Evolutionary conservation across 108 stramenopile species (phyloP).

Genomic region (Stephanodiscus triporus): DNA sequence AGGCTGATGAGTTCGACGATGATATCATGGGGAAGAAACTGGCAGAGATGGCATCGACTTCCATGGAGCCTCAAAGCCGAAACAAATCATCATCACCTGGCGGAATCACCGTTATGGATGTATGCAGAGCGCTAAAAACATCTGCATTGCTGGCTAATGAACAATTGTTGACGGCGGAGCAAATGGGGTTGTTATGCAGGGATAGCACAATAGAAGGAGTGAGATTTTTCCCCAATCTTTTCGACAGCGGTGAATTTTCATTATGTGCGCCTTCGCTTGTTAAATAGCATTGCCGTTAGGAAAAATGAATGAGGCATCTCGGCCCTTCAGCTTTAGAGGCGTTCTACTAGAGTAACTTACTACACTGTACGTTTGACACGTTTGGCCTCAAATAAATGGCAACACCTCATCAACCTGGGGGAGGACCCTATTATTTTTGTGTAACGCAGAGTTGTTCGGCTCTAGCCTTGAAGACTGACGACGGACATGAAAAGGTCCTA

Average conservation of each 20-base stretch:
- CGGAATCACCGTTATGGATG: slow-evolving; percentile 68
- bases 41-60: slow-evolving; percentile 43
- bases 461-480: no score
- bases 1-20: slow-evolving; percentile 71
- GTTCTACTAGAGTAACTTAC: no score
- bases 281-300: slow-evolving; percentile 12
- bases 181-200: slow-evolving; percentile 76
- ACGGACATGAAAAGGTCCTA: no score
- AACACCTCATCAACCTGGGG: no score
- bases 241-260: slow-evolving; percentile 30
- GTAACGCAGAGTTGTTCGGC: no score
- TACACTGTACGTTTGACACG: no score
- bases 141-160: slow-evolving; percentile 84
- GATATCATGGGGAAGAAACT: slow-evolving; percentile 60
- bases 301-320: no score
- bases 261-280: neutral
- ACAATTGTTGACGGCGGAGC: slow-evolving; percentile 82
- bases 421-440: no score
- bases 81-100: slow-evolving; percentile 11
- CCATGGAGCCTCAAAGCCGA: slow-evolving; percentile 21
- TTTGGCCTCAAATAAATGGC: no score
- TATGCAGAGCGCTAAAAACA: slow-evolving; percentile 60
- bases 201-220: slow-evolving; percentile 83
- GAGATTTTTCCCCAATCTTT: slow-evolving; percentile 85
- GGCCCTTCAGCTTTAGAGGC: no score